Conservation (phyloP, 1,284 basidiomycete genomes). For the Cryptococcus floricola region DNA sequence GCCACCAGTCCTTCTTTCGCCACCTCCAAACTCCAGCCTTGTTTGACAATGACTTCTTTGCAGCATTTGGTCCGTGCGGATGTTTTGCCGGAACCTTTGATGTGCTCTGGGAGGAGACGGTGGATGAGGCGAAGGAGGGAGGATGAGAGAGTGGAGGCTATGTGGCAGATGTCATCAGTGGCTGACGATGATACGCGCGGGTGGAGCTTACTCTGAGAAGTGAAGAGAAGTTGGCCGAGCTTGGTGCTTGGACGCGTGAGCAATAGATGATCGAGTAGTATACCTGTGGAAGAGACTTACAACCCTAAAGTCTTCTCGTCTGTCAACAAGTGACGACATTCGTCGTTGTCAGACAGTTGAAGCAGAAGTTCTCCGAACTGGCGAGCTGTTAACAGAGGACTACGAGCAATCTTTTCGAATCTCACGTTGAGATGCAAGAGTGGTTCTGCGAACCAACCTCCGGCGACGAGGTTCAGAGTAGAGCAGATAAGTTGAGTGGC, state of each 20-base stretch:
- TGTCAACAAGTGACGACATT: background rate
- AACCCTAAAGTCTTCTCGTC: background rate
- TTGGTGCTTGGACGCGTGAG: background rate
- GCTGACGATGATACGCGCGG: too few species aligned
- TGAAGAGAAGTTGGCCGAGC: background rate
- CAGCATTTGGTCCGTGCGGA: background rate
- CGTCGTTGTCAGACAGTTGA: background rate
- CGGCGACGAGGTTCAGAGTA: background rate
- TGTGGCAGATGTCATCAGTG: background rate
- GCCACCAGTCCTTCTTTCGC: background rate
- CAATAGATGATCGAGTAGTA: too few species aligned
- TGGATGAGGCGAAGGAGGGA: background rate
- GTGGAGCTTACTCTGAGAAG: background rate
- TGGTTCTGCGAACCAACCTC: background rate
- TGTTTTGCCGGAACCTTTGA: background rate
- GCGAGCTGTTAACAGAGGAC: too few species aligned
- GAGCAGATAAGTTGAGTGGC: too few species aligned
- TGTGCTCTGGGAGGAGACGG: background rate
- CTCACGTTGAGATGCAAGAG: background rate
- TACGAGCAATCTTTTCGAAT: too few species aligned
- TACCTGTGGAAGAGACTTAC: conserved; percentile 1
- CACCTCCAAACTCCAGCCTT: background rate
- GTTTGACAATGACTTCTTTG: background rate
- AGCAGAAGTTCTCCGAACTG: background rate
- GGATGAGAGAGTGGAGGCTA: background rate